Base-by-base conservation (phyloP, 2,329 filamentous ascomycete species). In the Penicillium sp. region DNA sequence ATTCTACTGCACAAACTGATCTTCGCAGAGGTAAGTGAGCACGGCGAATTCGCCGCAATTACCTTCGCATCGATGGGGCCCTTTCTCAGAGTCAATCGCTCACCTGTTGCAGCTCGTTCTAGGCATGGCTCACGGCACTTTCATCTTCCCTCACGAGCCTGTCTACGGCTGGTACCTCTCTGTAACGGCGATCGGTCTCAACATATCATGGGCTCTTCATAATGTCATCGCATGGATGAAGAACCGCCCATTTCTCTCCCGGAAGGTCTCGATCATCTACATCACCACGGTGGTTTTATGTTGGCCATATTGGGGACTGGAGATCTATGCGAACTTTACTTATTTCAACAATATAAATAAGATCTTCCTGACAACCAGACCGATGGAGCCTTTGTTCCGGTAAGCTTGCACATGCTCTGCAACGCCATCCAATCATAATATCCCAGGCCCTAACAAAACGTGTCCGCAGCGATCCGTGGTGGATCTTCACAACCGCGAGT, bases 181-280 rank as follows among this genome's bases (percentile, higher is more conserved):
- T 1, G 71, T 75, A 19, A 81, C 79, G 2, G 82, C 80, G 7
- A 77, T 84, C 7, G 75, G 80, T 14, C 75, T 86, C 19, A 83
- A 83, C 55, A 69, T 76, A n/a, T 83, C 80, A 3, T 85, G 81
- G 80, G 76, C 73, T 11, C 66, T 86, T 8, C 83, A 86, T 64
- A 86, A 86, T 54, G 74, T 86, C 52, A 81, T 86, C 51, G 77
- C 82, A 0, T 86, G 82, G 83, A 77, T 86, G 66, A 86, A 86
- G 66, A 82, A 80, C 54, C 77, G 76, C 45, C 82, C 82, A 0
- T 84, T 84, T 57, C 69, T 84, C 7, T 72, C 72, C 2, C 72
- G 67, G 27, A 67, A 71, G 7, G 74, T 75, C 27, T 81, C 76
- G 39, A 60, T 71, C 9, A 64, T 83, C 47, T 86, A 84, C 60